A percentile compares a stretch with the other conserved stretches of the same genome.
These are phyloP conservation scores for Pichia cephalocereana DNA, from an alignment of 805 yeast genomes.

Conservation along the genomic window DNA sequence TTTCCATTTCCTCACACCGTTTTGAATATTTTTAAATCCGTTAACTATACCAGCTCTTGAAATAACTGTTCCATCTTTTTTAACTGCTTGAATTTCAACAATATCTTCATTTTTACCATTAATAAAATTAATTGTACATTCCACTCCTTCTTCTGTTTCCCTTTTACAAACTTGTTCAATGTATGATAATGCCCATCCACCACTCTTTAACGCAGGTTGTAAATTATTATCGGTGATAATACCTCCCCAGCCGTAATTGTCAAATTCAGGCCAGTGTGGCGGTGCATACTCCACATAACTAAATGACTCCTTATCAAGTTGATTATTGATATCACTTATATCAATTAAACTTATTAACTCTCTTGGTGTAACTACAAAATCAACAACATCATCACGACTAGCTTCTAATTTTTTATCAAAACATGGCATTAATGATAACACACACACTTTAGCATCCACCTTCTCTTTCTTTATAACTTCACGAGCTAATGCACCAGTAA, in stretches of 20 bases:
- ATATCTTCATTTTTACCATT: neutral
- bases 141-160: neutral
- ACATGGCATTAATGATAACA: conserved; percentile 88
- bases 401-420: conserved; percentile 95
- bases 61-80: conserved; percentile 18
- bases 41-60: conserved; percentile 62
- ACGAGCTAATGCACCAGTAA: conserved; percentile 75
- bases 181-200: neutral
- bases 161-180: neutral
- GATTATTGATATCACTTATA: conserved; percentile 30
- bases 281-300: conserved; percentile 34
- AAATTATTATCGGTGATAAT: conserved; percentile 24
- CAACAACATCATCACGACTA: conserved; percentile 71
- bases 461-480: conserved; percentile 32
- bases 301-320: too few relatives aligned
- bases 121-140: neutral
- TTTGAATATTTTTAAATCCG: conserved; percentile 93
- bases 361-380: conserved; percentile 88
- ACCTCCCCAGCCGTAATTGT: conserved; percentile 53
- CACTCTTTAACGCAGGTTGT: conserved; percentile 8
- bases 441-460: conserved; percentile 18
- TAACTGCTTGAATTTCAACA: neutral
- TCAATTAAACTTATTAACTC: conserved; percentile 60
- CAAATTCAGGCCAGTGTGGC: conserved; percentile 41
- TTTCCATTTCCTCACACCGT: conserved; percentile 75